Evolutionary conservation across 805 yeast species (phyloP).

Genomic region (Sugiyamaella lignohabitans): DNA sequence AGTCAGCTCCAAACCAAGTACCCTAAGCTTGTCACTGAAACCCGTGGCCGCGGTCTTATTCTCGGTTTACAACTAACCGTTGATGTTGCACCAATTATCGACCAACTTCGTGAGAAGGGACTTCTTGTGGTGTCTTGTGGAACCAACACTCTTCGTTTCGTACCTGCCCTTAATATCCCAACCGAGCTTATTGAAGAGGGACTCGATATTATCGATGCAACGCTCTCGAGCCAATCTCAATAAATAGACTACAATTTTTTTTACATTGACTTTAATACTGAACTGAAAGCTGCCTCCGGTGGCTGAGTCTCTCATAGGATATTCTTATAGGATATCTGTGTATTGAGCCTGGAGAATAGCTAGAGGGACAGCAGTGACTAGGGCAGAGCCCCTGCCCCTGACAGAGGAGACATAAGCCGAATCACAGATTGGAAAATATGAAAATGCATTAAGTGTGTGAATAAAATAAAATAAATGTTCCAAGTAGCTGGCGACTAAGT

Average conservation of each 20-base stretch:
- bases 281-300: not conserved
- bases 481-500: too few relatives aligned
- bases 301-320: too few relatives aligned
- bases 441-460: too few relatives aligned
- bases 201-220: constrained; percentile 60
- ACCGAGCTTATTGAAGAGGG: constrained; percentile 67
- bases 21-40: constrained; percentile 56
- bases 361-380: too few relatives aligned
- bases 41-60: constrained; percentile 85
- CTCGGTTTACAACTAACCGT: constrained; percentile 73
- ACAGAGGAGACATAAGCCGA: too few relatives aligned
- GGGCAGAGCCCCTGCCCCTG: too few relatives aligned
- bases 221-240: not conserved
- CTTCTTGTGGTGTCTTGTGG: constrained; percentile 87
- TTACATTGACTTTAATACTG: too few relatives aligned
- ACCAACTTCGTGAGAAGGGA: constrained; percentile 70
- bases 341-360: too few relatives aligned
- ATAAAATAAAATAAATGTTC: too few relatives aligned
- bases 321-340: too few relatives aligned
- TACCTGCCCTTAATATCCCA: constrained; percentile 84
- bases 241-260: not conserved
- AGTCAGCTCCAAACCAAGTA: constrained; percentile 41
- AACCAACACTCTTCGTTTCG: constrained; percentile 79
- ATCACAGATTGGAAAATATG: too few relatives aligned
- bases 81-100: constrained; percentile 57